Percentiles rank a stretch among this genome's conserved stretches.
Conservation (phyloP, 2,329 filamentous ascomycete species). For the Parastagonospora nodorum region DNA sequence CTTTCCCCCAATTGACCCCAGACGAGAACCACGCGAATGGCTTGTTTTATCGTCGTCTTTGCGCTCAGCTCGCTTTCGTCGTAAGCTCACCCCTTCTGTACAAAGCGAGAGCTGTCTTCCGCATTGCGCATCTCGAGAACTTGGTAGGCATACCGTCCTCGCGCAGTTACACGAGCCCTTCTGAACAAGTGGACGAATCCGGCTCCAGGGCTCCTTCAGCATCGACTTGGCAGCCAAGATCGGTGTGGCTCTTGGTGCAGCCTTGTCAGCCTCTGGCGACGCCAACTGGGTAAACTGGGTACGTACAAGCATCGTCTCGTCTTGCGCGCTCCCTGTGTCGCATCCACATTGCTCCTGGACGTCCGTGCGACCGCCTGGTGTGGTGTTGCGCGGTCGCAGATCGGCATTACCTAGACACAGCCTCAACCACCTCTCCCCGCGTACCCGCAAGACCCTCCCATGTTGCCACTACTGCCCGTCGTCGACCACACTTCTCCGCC, state of each 20-base stretch:
- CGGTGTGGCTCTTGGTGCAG: constrained; percentile 28
- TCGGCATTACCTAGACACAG: constrained; percentile 15
- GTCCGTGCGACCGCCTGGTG: constrained; percentile 2
- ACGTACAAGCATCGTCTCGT: constrained; percentile 25
- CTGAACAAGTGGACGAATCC: constrained; percentile 6
- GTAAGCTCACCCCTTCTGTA: too few species aligned
- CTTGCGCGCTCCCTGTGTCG: constrained; percentile 8
- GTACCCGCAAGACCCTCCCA: constrained; percentile 17
- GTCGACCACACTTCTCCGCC: constrained; percentile 18
- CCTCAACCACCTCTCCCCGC: constrained; percentile 28
- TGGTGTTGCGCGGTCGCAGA: constrained; percentile 5
- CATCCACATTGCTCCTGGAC: constrained; percentile 1
- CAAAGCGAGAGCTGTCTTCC: too few species aligned
- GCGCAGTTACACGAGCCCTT: neutral
- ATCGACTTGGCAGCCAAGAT: constrained; percentile 36
- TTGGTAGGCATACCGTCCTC: too few species aligned
- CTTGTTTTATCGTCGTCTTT: too few species aligned
- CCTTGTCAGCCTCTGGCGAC: constrained; percentile 22
- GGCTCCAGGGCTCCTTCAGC: constrained; percentile 20
- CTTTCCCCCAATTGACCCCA: neutral
- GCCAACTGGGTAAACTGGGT: constrained; percentile 20
- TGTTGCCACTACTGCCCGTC: constrained; percentile 24
- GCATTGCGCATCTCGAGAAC: too few species aligned
- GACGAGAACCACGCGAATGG: neutral
- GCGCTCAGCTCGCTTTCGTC: too few species aligned